A percentile compares a stretch with the other conserved stretches of the same genome.
Evolutionary conservation across 352 stramenopile genomes (phyloP).

Genomic region (Hyphochytrium catenoides): DNA sequence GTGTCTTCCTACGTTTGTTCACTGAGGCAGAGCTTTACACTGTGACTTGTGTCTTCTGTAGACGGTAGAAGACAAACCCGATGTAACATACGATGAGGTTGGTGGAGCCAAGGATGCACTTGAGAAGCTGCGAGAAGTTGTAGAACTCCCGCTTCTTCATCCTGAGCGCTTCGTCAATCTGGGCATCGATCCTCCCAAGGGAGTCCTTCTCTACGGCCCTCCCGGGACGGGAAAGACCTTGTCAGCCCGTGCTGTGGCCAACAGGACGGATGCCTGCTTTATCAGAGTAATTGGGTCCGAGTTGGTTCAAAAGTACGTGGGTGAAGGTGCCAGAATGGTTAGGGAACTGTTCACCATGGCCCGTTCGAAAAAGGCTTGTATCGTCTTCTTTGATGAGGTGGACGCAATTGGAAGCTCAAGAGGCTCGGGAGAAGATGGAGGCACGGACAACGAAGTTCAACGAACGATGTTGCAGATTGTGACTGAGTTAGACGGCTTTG

Average conservation of each 20-base stretch:
- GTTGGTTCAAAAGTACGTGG: slow-evolving; percentile 99
- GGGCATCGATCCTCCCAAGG: slow-evolving; percentile 97
- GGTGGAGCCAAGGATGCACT: slow-evolving; percentile 93
- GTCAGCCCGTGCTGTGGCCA: slow-evolving; percentile 86
- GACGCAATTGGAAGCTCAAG: slow-evolving; percentile 90
- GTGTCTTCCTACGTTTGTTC: too few relatives aligned
- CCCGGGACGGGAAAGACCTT: slow-evolving; percentile 93
- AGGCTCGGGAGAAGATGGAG: slow-evolving; percentile 58
- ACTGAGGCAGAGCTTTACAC: neutral
- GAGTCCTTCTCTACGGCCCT: slow-evolving; percentile 90
- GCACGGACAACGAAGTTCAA: slow-evolving; percentile 96
- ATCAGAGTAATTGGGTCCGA: slow-evolving; percentile 98
- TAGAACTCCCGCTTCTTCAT: slow-evolving; percentile 94
- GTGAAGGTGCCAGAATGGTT: slow-evolving; percentile 96
- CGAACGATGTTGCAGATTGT: slow-evolving; percentile 99
- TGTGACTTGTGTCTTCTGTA: slow-evolving; percentile 23
- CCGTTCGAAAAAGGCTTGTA: slow-evolving; percentile 89
- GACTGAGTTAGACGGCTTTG: slow-evolving; percentile 96
- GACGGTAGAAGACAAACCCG: slow-evolving; percentile 98
- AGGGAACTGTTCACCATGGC: slow-evolving; percentile 99
- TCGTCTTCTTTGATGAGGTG: slow-evolving; percentile 99
- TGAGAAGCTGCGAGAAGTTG: slow-evolving; percentile 94
- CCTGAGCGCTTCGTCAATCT: slow-evolving; percentile 95
- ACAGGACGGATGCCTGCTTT: slow-evolving; percentile 96
- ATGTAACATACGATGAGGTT: slow-evolving; percentile 99